These are phyloP conservation scores for Malus hybrid DNA, from an alignment of 331 rosid species.

Conservation along the genomic window DNA sequence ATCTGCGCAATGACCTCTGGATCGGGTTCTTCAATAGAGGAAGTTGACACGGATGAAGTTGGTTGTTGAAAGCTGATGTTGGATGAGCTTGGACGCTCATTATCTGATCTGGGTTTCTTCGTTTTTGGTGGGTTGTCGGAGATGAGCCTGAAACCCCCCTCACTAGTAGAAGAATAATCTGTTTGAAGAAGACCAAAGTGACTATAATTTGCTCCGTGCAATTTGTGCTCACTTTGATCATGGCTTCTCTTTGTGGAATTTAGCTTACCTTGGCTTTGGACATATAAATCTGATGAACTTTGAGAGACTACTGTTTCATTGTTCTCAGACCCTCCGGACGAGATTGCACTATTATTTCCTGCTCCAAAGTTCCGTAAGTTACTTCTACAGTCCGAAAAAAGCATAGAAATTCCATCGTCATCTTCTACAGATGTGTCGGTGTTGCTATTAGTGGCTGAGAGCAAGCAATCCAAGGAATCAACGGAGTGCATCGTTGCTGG, in stretches of 20 bases:
- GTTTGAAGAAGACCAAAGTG: constrained; percentile 31
- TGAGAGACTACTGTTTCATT: constrained; percentile 24
- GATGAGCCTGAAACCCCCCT: constrained; percentile 40
- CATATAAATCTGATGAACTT: constrained; percentile 24
- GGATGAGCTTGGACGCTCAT: constrained; percentile 35
- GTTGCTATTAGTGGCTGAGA: constrained; percentile 62
- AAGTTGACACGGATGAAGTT: constrained; percentile 29
- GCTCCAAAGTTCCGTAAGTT: constrained; percentile 47
- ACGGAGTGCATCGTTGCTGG: constrained; percentile 31
- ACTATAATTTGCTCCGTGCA: constrained; percentile 2
- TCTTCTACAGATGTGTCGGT: constrained; percentile 34
- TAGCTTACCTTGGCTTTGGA: background rate
- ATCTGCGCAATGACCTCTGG: constrained; percentile 81
- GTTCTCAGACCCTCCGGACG: constrained; percentile 47
- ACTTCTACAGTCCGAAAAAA: constrained; percentile 40
- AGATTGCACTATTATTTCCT: constrained; percentile 23
- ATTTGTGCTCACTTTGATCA: constrained; percentile 15
- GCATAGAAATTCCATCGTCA: constrained; percentile 50
- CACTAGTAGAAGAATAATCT: constrained; percentile 16
- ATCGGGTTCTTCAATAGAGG: constrained; percentile 55
- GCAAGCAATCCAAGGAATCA: constrained; percentile 73
- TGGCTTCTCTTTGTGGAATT: constrained; percentile 35
- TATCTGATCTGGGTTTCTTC: constrained; percentile 51
- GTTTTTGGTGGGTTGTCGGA: constrained; percentile 36
- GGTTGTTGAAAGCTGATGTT: constrained; percentile 75